Base-by-base conservation (phyloP, 352 stramenopile species). In the Phytophthora quininea region DNA sequence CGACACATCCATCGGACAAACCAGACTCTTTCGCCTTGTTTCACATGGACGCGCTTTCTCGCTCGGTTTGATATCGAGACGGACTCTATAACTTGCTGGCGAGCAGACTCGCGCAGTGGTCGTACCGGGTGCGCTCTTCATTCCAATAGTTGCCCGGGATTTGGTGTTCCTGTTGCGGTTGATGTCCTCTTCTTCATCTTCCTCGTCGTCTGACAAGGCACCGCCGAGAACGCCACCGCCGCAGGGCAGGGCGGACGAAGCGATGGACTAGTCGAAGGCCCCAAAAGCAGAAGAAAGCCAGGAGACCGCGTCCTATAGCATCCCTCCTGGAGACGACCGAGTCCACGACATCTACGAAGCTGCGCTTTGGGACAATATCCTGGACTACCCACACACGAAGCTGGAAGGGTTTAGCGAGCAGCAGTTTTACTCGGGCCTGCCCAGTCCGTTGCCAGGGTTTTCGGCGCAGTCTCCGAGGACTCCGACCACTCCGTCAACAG, bases 301-400 rank as follows among this genome's bases (percentile, higher is more conserved):
- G 19, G 19, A 8, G 1, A 29, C 54, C 6, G 10, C 40, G 2
- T 2, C 42, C 15, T 72, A 64, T 24, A 59, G 29, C 32, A 49
- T 47, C 11, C 52, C 52, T 7, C 27, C 40, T 4, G 54, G 31
- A 52, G 71, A 58, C 19, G 67, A 79, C 90, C 27, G 81, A 77
- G 24, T 85, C 93, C 67, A 84, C 79, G 32, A 92, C 82, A 56
- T 70, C 71, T 49, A 73, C 70, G 47, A 54, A 24, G 47, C 47
- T 37, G 30, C 47, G 27, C 55, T 79, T 32, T 79, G 71, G 71
- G 68, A 76, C 29, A 79, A 71, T 45, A 71, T 79, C 4, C 61
- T 67, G n/a, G 74, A 51, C 3, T 58, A 66, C 5, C 66, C 71
- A 1, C 76, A 80, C 40, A 67, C 74, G 35, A 76, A 73, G 2